Evolutionary conservation across 2,329 filamentous ascomycete species (phyloP).

Genomic region (Grosmannia penicillata): DNA sequence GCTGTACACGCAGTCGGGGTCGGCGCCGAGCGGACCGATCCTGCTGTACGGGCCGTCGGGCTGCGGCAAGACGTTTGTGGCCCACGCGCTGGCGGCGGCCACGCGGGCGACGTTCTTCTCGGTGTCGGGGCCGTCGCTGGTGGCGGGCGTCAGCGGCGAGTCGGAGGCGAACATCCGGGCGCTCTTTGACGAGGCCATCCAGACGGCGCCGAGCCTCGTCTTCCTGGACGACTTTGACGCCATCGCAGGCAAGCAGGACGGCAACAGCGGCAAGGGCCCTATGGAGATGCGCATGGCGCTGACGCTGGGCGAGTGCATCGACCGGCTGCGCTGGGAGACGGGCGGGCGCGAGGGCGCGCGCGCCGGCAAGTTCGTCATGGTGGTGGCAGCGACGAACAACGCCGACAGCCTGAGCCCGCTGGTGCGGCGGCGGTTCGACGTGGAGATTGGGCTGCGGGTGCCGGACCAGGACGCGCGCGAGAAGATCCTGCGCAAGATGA

Average conservation of each 20-base stretch:
- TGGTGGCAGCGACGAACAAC: slow-evolving; percentile 80
- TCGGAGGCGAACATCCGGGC: slow-evolving; percentile 78
- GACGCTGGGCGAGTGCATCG: slow-evolving; percentile 77
- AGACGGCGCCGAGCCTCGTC: slow-evolving; percentile 72
- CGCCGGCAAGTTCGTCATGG: slow-evolving; percentile 46
- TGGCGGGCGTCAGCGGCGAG: slow-evolving; percentile 79
- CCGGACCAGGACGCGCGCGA: slow-evolving; percentile 66
- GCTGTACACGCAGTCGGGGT: slow-evolving; percentile 48
- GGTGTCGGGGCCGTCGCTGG: slow-evolving; percentile 66
- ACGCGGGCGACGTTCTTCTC: slow-evolving; percentile 66
- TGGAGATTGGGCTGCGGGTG: slow-evolving; percentile 74
- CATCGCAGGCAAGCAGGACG: slow-evolving; percentile 72
- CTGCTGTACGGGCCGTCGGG: slow-evolving; percentile 72
- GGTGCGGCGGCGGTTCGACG: slow-evolving; percentile 63
- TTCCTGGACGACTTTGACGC: slow-evolving; percentile 90
- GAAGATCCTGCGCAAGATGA: slow-evolving; percentile 62
- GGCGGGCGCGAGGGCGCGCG: slow-evolving; percentile 39
- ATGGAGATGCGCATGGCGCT: slow-evolving; percentile 81
- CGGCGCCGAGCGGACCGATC: slow-evolving; percentile 59
- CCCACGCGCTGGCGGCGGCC: slow-evolving; percentile 63
- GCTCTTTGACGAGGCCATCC: slow-evolving; percentile 76
- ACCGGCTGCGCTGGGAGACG: slow-evolving; percentile 59
- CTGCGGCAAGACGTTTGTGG: slow-evolving; percentile 76
- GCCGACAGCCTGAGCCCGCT: slow-evolving; percentile 72
- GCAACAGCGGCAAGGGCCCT: slow-evolving; percentile 55